Evolutionary conservation across 441 rosid genomes (phyloP).

Genomic region (Hura crepitans): DNA sequence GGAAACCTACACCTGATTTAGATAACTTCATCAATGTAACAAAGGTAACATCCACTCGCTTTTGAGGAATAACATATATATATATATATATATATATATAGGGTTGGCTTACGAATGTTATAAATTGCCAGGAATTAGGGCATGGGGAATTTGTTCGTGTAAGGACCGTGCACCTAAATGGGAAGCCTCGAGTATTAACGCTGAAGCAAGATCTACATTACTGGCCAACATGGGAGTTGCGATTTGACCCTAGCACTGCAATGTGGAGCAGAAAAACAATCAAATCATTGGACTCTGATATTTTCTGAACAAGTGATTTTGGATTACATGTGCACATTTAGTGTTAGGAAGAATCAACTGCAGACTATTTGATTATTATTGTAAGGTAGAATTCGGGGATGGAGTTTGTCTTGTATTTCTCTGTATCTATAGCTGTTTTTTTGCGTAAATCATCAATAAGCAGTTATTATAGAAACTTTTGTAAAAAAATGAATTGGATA

Average conservation of each 20-base stretch:
- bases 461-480: too few relatives aligned
- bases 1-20: slow-evolving; percentile 72
- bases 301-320: neutral
- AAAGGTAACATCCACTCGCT: slow-evolving; percentile 45
- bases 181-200: slow-evolving; percentile 90
- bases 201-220: slow-evolving; percentile 95
- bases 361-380: neutral
- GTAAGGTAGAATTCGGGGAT: neutral
- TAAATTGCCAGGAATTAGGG: slow-evolving; percentile 60
- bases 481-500: too few relatives aligned
- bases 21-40: slow-evolving; percentile 70
- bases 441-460: too few relatives aligned
- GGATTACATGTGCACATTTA: neutral
- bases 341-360: neutral
- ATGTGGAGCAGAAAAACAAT: slow-evolving; percentile 64
- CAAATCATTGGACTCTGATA: slow-evolving; percentile 42
- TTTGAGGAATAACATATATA: neutral
- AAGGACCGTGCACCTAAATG: slow-evolving; percentile 73
- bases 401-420: neutral
- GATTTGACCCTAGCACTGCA: slow-evolving; percentile 72
- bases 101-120: neutral
- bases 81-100: too few relatives aligned
- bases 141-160: slow-evolving; percentile 87
- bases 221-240: slow-evolving; percentile 96
- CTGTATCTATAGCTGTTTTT: too few relatives aligned